Base-by-base conservation (phyloP, 2,329 filamentous ascomycete genomes). In the Raffaelea albimanens region DNA sequence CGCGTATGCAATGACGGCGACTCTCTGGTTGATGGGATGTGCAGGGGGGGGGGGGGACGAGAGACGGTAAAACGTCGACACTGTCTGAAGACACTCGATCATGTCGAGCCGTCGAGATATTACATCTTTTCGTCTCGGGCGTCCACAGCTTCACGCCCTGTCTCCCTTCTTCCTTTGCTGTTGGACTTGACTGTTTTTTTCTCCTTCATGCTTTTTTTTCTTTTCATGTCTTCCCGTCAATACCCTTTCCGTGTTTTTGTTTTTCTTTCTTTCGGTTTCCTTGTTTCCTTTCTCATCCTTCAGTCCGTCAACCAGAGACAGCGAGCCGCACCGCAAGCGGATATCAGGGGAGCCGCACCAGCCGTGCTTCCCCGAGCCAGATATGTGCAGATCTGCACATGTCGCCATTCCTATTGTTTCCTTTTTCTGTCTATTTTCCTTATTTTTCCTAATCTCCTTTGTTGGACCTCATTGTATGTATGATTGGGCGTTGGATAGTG, bases 1-100 rank as follows among this genome's bases (percentile, higher is more conserved):
- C 46, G 20, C 52, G 49, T 19, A n/a, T 44, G 5, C 53, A 53
- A 54, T 55, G 52, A 53, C 53, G 49, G 51, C 50, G 50, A 48
- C 50, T 53, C 46, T 52, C 49, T 48, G 49, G 51, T 44, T 54
- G 50, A 52, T 21, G 42, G 45, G 25, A 11, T 5, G 13, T 16
- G 13, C 20, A 22, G 22, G 34, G 10, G 25, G 25, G 25, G 25
- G 25, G 25, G 25, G 13, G 13, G 25, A 29, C 7, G 13, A 29
- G 25, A 29, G 13, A 29, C 7, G 13, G 25, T 7, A 29, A 29
- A 29, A 29, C 7, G 13, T 7, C 7, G 13, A 11, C n/a, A 22
- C 19, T 10, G 29, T 13, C 3, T 3, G 11, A 22, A 23, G 18
- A 13, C 38, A n/a, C n/a, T 18, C n/a, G n/a, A n/a, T n/a, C n/a